Percentiles rank a stretch among this genome's conserved stretches.
phyloP scores from a whole-genome alignment of 768 basidiomycete species.

The Calocera viscosa region DNA sequence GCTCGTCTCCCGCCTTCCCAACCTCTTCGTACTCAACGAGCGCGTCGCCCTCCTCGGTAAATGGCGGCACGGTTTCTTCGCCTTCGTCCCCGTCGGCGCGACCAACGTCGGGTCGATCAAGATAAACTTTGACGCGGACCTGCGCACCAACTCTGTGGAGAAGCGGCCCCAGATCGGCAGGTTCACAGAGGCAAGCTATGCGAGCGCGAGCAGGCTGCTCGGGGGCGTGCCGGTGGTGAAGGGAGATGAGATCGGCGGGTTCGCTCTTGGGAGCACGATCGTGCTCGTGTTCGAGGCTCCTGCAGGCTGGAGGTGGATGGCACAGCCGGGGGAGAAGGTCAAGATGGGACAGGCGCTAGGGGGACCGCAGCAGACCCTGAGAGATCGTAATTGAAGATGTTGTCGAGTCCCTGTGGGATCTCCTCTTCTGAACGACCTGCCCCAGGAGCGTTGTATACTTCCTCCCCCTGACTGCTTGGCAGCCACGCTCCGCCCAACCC shows the following conservation, averaged over 20 bases:
- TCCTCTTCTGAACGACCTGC: too few species aligned
- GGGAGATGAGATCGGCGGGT: slow-evolving; percentile 96
- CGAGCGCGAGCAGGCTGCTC: slow-evolving; percentile 66
- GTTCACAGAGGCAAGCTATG: slow-evolving; percentile 86
- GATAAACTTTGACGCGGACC: slow-evolving; percentile 83
- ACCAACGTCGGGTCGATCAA: slow-evolving; percentile 96
- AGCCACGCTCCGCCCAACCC: too few species aligned
- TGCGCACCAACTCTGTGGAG: slow-evolving; percentile 75
- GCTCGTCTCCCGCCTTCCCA: slow-evolving; percentile 81
- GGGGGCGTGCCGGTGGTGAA: slow-evolving; percentile 75
- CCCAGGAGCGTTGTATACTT: too few species aligned
- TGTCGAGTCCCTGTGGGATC: too few species aligned
- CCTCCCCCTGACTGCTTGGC: too few species aligned
- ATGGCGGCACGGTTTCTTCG: slow-evolving; percentile 92
- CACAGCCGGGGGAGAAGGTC: slow-evolving; percentile 69
- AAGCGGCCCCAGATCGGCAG: slow-evolving; percentile 61
- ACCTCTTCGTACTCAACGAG: slow-evolving; percentile 96
- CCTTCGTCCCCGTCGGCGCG: slow-evolving; percentile 95
- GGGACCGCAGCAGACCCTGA: too few species aligned
- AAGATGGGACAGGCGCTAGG: slow-evolving; percentile 77
- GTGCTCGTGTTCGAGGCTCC: slow-evolving; percentile 97
- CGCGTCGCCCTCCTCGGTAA: slow-evolving; percentile 87
- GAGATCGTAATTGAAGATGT: too few species aligned
- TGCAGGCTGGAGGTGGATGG: slow-evolving; percentile 58
- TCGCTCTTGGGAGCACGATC: slow-evolving; percentile 88